Percentiles rank a stretch among this genome's conserved stretches.
Evolutionary conservation across 495 filamentous ascomycete species (phyloP).

Genomic region (Tuber umbilicatum): DNA sequence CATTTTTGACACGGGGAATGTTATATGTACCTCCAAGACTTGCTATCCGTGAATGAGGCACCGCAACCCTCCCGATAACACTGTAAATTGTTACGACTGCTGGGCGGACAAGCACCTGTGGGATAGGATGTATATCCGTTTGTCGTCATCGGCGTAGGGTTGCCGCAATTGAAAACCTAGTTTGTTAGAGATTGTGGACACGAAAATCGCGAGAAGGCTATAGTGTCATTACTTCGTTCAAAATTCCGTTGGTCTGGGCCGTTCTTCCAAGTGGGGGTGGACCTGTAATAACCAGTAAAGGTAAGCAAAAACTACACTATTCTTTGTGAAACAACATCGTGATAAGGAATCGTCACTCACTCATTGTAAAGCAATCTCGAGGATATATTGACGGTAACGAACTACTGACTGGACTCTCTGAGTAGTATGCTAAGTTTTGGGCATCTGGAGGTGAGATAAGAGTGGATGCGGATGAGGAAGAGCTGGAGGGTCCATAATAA

Average conservation of each 20-base stretch:
- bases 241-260: background rate
- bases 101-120: background rate
- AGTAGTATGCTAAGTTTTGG: background rate
- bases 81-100: constrained; percentile 8
- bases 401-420: background rate
- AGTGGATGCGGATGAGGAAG: background rate
- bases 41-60: constrained; percentile 16
- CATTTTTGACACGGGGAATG: background rate
- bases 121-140: too few species aligned
- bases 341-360: background rate
- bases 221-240: background rate
- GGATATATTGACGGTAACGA: background rate
- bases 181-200: background rate
- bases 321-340: background rate
- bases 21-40: constrained; percentile 24
- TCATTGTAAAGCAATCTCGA: background rate
- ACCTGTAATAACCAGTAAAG: background rate
- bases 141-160: background rate
- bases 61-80: constrained; percentile 27
- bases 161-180: background rate
- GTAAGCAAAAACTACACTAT: background rate
- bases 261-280: background rate
- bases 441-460: background rate
- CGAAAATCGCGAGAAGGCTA: background rate
- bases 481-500: background rate